Conservation (phyloP, 371 early-diverging fungal genomes). For the Circinella minor region DNA sequence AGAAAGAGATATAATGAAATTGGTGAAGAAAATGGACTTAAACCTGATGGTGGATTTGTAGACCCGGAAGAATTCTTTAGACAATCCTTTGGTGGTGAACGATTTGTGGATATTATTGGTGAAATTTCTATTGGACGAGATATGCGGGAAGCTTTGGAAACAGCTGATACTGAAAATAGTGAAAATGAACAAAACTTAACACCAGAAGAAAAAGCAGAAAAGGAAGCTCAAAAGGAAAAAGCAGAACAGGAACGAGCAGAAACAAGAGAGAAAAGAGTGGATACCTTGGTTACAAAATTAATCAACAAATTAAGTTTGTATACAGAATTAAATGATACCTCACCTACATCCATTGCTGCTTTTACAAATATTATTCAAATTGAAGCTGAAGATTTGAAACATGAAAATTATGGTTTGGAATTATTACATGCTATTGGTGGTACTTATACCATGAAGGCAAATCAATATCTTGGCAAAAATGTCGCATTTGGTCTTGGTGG, state of each 20-base stretch:
- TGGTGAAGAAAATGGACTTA: constrained; percentile 72
- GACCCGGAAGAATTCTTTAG: constrained; percentile 94
- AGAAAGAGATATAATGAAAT: constrained; percentile 87
- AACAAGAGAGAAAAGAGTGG: constrained; percentile 74
- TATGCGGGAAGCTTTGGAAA: constrained; percentile 80
- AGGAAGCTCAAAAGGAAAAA: constrained; percentile 51
- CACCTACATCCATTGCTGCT: constrained; percentile 49
- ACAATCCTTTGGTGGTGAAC: constrained; percentile 94
- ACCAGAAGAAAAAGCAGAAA: constrained; percentile 66
- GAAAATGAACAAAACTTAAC: constrained; percentile 47
- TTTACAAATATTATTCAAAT: constrained; percentile 71
- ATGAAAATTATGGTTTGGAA: constrained; percentile 91
- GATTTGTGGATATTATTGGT: constrained; percentile 93
- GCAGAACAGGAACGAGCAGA: constrained; percentile 46
- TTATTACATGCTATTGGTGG: constrained; percentile 91
- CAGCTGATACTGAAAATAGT: constrained; percentile 46
- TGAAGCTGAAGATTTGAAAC: constrained; percentile 89
- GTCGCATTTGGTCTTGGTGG: constrained; percentile 77
- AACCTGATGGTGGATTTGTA: constrained; percentile 78
- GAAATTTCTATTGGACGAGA: constrained; percentile 95
- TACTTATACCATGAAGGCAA: constrained; percentile 85
- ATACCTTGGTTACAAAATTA: constrained; percentile 72
- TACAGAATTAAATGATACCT: constrained; percentile 66
- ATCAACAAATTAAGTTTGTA: constrained; percentile 78
- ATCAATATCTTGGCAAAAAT: constrained; percentile 75